Base-by-base conservation (phyloP, 371 early-diverging fungal species). In the Syncephalastrum monosporum region DNA sequence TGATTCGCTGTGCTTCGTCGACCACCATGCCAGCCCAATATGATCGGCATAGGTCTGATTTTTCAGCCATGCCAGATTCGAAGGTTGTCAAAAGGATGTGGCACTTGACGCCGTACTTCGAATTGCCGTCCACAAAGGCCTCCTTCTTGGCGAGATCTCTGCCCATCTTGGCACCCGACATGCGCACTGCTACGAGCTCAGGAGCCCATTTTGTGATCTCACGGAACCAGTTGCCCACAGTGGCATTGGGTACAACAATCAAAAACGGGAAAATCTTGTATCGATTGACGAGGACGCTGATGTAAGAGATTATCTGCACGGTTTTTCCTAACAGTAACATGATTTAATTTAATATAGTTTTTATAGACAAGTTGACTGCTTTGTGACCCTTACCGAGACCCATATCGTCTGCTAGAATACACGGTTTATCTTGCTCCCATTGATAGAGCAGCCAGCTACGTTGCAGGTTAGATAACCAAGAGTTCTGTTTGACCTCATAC, bases 351-450 rank as follows among this genome's bases (percentile, higher is more conserved):
- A 90, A 95, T 53, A 92, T 68, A 5, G 27, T 2, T 2, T 21
- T 1, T 21, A 27, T 4, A 27, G 27, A 92, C 93, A 90, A 93
- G 8, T 25, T 21, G 3, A 21, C 21, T 21, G 21, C 21, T 27
- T 27, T 27, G 27, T 27, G 29, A 56, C 45, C 17, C 86, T 79
- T 86, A 60, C 93, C 97, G 55, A 95, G 68, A 7, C 94, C 94
- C 92, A 94, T 94, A 66, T 95, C 94, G 74, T 97, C 97, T 3
- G 97, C 97, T 51, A 98, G 81, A 41, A 98, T 91, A 56, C 85
- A 82, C 0, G 86, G 71, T 57, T 77, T 65, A 38, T 71, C 27
- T 48, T 71, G 61, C 59, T 72, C 72, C 89, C 91, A 87, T 60
- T 88, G 83, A 72, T 84, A 87, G 10, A 83, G 57, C 10, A 92